These are phyloP conservation scores for Primulina huaijiensis DNA, from an alignment of 257 asterid species.

Conservation along the genomic window DNA sequence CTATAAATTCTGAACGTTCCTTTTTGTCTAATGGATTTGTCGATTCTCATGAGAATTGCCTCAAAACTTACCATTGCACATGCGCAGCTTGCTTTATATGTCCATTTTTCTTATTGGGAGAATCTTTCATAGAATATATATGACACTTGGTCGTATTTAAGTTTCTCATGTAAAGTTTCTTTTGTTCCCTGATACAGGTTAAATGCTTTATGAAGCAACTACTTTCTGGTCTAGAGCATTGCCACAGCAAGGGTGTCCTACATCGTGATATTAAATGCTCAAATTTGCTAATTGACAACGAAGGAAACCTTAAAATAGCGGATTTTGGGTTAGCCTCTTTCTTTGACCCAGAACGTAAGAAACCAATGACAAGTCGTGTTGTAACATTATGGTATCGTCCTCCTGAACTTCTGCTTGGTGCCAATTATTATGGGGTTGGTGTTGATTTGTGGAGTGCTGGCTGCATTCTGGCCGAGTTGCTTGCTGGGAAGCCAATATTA, in stretches of 20 bases:
- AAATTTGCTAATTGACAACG: conserved; percentile 70
- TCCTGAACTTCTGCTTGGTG: conserved; percentile 88
- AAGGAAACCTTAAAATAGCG: conserved; percentile 76
- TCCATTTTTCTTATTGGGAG: background rate
- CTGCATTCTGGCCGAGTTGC: conserved; percentile 83
- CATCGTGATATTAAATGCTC: conserved; percentile 95
- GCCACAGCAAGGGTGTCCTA: conserved; percentile 85
- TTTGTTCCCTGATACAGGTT: conserved; percentile 44
- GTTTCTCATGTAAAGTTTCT: conserved; percentile 3
- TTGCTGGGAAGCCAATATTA: conserved; percentile 80
- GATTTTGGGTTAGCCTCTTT: conserved; percentile 89
- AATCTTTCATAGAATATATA: background rate
- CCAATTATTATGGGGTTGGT: conserved; percentile 69
- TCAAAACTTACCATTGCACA: no score
- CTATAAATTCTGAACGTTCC: background rate
- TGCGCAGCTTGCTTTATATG: no score
- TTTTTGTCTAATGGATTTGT: no score
- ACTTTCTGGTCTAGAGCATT: conserved; percentile 86
- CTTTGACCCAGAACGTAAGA: conserved; percentile 56
- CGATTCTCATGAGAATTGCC: no score
- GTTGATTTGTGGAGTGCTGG: conserved; percentile 99
- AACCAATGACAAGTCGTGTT: conserved; percentile 88
- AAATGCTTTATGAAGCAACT: conserved; percentile 84
- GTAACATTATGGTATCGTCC: conserved; percentile 98
- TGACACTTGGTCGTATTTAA: background rate